phyloP scores from a whole-genome alignment of 2,329 filamentous ascomycete genomes.

The Neofusicoccum ribis region DNA sequence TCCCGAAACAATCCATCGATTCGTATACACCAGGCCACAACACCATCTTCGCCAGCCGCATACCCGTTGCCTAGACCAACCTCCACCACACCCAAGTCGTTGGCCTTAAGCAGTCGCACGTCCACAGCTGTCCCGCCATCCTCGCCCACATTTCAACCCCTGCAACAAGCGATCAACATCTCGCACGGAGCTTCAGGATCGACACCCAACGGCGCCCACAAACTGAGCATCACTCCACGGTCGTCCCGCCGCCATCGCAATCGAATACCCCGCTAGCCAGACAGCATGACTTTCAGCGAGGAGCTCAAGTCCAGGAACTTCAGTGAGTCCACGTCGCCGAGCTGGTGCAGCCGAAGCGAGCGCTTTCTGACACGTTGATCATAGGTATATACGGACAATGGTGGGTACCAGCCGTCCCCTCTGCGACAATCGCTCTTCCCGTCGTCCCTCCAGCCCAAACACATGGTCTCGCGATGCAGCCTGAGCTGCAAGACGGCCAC shows the following conservation, averaged over 20 bases:
- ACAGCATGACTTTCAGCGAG: conserved; percentile 19
- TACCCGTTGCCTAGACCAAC: neutral
- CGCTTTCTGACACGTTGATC: conserved; percentile 33
- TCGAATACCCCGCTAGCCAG: neutral
- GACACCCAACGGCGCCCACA: conserved; percentile 11
- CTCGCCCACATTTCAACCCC: neutral
- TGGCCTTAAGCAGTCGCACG: neutral
- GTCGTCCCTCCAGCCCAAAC: neutral
- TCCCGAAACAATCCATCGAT: conserved; percentile 20
- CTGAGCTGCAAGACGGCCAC: too few species aligned
- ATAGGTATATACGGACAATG: conserved; percentile 69
- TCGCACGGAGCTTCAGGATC: conserved; percentile 19
- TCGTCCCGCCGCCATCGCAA: conserved; percentile 7
- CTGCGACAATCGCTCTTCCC: neutral
- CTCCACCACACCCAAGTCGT: neutral
- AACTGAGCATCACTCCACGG: conserved; percentile 6
- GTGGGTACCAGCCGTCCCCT: conserved; percentile 44
- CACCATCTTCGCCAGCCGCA: conserved; percentile 9
- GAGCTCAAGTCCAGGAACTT: conserved; percentile 67
- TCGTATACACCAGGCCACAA: conserved; percentile 18
- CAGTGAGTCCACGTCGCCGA: conserved; percentile 49
- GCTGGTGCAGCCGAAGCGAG: conserved; percentile 20
- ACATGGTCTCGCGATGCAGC: neutral
- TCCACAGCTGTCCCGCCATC: neutral
- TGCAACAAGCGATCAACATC: conserved; percentile 18